A percentile compares a stretch with the other conserved stretches of the same genome.
phyloP scores from a whole-genome alignment of 805 yeast species.

The Barnettozyma wickerhamii region DNA sequence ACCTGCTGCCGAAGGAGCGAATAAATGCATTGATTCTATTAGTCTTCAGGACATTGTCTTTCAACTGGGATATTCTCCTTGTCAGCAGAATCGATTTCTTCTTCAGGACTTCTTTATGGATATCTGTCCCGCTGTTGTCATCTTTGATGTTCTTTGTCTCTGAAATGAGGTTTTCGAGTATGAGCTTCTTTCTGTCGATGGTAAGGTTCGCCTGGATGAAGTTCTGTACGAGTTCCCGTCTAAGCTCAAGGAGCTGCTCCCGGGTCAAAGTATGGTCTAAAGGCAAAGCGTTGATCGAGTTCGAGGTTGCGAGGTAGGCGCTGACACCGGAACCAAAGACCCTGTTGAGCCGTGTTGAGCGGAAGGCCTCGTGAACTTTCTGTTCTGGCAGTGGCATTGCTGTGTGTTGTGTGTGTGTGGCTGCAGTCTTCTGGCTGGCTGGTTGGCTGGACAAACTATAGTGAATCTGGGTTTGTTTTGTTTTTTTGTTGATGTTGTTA shows the following conservation, averaged over 20 bases:
- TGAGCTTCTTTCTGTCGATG: conserved; percentile 7
- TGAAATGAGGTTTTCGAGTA: conserved; percentile 5
- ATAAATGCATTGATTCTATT: conserved; percentile 5
- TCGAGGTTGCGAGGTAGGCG: conserved; percentile 1
- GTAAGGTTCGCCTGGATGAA: conserved; percentile 5
- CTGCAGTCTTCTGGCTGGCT: background rate
- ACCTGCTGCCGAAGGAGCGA: background rate
- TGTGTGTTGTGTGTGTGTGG: background rate
- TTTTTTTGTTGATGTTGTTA: no score
- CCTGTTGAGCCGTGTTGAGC: conserved; percentile 4
- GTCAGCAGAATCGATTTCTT: conserved; percentile 9
- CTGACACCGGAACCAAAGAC: conserved; percentile 4
- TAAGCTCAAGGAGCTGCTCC: conserved; percentile 2
- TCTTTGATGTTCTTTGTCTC: conserved; percentile 1
- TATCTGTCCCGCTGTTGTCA: conserved; percentile 7
- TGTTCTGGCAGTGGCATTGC: conserved; percentile 7
- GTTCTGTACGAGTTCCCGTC: conserved; percentile 5
- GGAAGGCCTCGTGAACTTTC: conserved; percentile 7
- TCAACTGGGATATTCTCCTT: conserved; percentile 6
- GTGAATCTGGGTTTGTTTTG: conserved; percentile 2
- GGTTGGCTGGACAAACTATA: background rate
- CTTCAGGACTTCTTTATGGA: conserved; percentile 3
- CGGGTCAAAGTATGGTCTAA: conserved; percentile 5
- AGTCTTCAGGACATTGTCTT: conserved; percentile 8
- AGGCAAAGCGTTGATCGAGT: conserved; percentile 2